Evolutionary conservation across 306 rosid genomes (phyloP).

Genomic region (Vicia sativa): DNA sequence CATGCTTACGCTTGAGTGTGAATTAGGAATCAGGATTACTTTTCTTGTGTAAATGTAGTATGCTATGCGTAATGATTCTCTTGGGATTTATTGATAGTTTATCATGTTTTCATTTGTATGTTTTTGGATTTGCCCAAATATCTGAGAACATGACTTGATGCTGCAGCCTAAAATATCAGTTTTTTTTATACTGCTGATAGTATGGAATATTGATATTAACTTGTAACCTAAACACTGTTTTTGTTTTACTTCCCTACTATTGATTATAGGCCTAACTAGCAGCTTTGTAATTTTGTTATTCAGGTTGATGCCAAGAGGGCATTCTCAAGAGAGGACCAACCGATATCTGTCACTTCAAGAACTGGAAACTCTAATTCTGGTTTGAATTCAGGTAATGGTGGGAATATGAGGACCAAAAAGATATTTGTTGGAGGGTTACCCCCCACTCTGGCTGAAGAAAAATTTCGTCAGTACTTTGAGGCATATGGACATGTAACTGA

Average conservation of each 20-base stretch:
- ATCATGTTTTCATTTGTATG: neutral
- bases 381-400: constrained; percentile 76
- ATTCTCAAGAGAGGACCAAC: constrained; percentile 97
- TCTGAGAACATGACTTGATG: neutral
- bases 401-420: constrained; percentile 86
- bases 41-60: neutral
- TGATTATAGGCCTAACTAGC: constrained; percentile 21
- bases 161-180: neutral
- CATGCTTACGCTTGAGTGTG: neutral
- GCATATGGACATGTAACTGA: constrained; percentile 84
- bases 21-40: neutral
- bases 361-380: constrained; percentile 64
- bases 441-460: constrained; percentile 82
- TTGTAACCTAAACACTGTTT: neutral
- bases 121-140: constrained; percentile 1
- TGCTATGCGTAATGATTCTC: constrained; percentile 1
- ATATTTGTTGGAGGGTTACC: constrained; percentile 99
- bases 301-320: constrained; percentile 99
- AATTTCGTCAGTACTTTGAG: constrained; percentile 87
- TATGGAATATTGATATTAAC: constrained; percentile 16
- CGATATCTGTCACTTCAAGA: constrained; percentile 69
- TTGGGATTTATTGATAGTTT: constrained; percentile 16
- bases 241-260: constrained; percentile 1
- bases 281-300: constrained; percentile 36
- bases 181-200: constrained; percentile 19